Base-by-base conservation (phyloP, 345 rosid species). In the Gossypium ekmanianum region DNA sequence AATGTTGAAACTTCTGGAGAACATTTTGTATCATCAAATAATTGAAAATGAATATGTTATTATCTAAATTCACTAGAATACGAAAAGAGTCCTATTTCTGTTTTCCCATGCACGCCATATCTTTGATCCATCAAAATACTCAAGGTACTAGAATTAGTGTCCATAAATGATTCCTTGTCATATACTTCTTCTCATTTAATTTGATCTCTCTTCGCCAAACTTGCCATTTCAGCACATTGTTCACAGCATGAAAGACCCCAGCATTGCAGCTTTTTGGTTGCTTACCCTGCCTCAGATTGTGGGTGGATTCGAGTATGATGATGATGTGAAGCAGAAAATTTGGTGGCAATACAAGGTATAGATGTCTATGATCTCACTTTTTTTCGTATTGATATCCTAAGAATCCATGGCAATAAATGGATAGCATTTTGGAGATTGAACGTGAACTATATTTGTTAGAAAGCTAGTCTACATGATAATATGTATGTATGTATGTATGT, bases 241-340 rank as follows among this genome's bases (percentile, higher is more conserved):
- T 74, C 92, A 94, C 84, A 90, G 96, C 88, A 92, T 94, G 98
- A 90, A 86, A 76, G 97, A 94, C 78, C 97, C 98, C 64, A 90
- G 93, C 84, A 94, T 94, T 68, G 98, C 97, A 81, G 91, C 93
- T 56, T 94, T 94, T 87, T 94, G 97, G 97, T 83, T 94, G 85
- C 83, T 94, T 79, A 87, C 97, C 77, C 78, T 90, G 67, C 98
- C 98, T 75, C 97, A 90, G 76, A 76, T 92, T 68, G 79, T 92
- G 74, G 98, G 98, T 76, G 92, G 97, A 47, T 86, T 92, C 75
- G 86, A 90, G 18, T 87, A 86, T 71, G 98, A 94, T 83, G 97
- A 89, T 72, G 92, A 90, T 75, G 84, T 94, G 78, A 94, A 88
- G 81, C 88, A 84, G 90, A 94, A 86, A 77, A 84, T 92, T 76